These are phyloP conservation scores for Orbilia quercus DNA, from an alignment of 2,329 filamentous ascomycete genomes.

Conservation along the genomic window DNA sequence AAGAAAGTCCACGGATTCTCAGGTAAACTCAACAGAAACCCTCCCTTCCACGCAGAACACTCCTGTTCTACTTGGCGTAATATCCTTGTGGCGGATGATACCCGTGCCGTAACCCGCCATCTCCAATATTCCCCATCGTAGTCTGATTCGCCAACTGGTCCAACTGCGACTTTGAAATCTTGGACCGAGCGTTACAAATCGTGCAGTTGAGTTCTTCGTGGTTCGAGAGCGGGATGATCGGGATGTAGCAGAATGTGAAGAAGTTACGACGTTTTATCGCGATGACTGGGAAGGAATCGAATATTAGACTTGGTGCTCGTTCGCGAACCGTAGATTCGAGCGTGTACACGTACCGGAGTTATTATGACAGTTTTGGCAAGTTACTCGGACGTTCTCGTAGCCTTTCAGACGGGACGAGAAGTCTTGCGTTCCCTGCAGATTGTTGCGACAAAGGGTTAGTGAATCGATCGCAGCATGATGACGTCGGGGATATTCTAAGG, in stretches of 20 bases:
- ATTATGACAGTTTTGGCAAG: slow-evolving; percentile 69
- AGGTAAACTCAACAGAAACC: not conserved
- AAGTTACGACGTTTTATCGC: slow-evolving; percentile 59
- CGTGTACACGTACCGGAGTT: slow-evolving; percentile 41
- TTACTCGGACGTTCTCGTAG: slow-evolving; percentile 67
- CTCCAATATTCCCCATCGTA: slow-evolving; percentile 33
- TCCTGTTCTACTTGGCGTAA: slow-evolving; percentile 40
- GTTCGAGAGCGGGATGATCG: slow-evolving; percentile 47
- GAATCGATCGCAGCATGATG: slow-evolving; percentile 20
- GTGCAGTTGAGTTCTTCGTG: slow-evolving; percentile 56
- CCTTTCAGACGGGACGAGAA: slow-evolving; percentile 66
- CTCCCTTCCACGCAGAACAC: too few species aligned
- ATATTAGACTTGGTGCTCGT: not conserved
- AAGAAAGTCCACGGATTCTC: not conserved
- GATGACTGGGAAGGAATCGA: slow-evolving; percentile 27
- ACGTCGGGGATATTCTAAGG: slow-evolving; percentile 10
- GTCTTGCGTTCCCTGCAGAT: slow-evolving; percentile 61
- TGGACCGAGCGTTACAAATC: slow-evolving; percentile 54
- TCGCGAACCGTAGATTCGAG: not conserved
- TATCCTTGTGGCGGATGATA: slow-evolving; percentile 44
- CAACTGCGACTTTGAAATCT: slow-evolving; percentile 46
- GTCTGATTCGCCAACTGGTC: slow-evolving; percentile 46
- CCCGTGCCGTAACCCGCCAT: slow-evolving; percentile 24
- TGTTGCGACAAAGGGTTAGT: slow-evolving; percentile 32
- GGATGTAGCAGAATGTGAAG: slow-evolving; percentile 60